Base-by-base conservation (phyloP, 2,329 filamentous ascomycete species). In the Apiospora arundinis region DNA sequence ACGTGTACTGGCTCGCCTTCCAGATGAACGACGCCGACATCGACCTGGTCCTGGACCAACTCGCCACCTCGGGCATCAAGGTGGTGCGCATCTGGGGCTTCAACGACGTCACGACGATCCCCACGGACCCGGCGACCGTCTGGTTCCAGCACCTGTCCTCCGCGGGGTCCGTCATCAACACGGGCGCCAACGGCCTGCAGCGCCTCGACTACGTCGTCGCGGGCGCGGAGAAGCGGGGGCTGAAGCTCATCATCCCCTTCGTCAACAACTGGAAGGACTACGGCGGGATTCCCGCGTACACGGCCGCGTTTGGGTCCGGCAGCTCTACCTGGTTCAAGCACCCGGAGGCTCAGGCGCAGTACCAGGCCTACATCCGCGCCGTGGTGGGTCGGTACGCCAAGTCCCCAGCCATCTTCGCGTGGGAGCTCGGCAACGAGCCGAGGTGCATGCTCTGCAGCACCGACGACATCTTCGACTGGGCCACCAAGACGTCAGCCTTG, bases 181-280 rank as follows among this genome's bases (percentile, higher is more conserved):
- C 86, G 0, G 90, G 89, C 2, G 75, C 86, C 44, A 83, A 92
- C 77, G 90, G 91, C 16, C 85, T 92, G 9, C 85, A 91, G 78
- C 85, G 89, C 14, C 86, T 93, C 2, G 91, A 93, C 76, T 88
- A 88, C 69, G 89, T 92, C 0, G 90, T 92, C 69, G 78, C 84
- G 60, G 82, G 87, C 0, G 90, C 90, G 5, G 89, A 91, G 78
- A 82, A 83, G 70, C 83, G 87, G 69, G 88, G 87, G 2, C 83
- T 92, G 74, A 91, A 91, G 78, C 81, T 92, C 6, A 90, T 92
- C 73, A 86, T 91, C 76, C 87, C 89, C 74, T 89, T 92, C 60
- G 88, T 92, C 71, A 93, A 93, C 81, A 90, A 92, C 81, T 93
- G 90, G 90, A 83, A 83, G 63, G 91, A 92, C 76, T 92, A 91